phyloP scores from a whole-genome alignment of 75 land plant species.

The Azolla pinnata region DNA sequence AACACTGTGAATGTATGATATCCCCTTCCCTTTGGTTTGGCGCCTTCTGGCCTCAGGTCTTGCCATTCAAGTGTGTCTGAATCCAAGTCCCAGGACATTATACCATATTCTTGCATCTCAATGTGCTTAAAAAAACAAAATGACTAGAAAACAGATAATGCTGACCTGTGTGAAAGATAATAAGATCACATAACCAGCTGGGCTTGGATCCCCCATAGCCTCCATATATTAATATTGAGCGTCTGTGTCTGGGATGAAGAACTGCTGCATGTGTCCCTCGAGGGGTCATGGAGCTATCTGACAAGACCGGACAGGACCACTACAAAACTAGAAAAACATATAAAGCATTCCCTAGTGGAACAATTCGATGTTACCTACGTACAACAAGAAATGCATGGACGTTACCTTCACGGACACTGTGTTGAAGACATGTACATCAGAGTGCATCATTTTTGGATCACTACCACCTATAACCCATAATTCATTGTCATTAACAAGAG shows the following conservation, averaged over 20 bases:
- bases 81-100: neutral
- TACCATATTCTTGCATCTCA: too few species aligned
- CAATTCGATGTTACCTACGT: too few species aligned
- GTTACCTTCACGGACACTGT: conserved; percentile 29
- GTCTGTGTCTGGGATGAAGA: conserved; percentile 20
- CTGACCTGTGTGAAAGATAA: conserved; percentile 35
- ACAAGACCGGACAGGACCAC: conserved; percentile 26
- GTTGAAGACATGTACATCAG: conserved; percentile 37
- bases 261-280: conserved; percentile 48
- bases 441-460: conserved; percentile 20
- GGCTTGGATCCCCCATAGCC: conserved; percentile 33
- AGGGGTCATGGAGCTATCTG: conserved; percentile 11
- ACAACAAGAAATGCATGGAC: too few species aligned
- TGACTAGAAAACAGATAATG: too few species aligned
- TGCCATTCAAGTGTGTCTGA: conserved; percentile 36
- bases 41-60: conserved; percentile 24
- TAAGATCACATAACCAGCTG: conserved; percentile 30
- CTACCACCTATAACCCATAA: conserved; percentile 46
- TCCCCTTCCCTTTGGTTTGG: conserved; percentile 26
- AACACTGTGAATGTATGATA: conserved; percentile 36
- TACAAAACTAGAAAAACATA: conserved; percentile 8
- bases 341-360: too few species aligned
- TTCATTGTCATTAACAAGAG: conserved; percentile 20
- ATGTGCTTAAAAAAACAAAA: too few species aligned
- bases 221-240: conserved; percentile 30